phyloP scores from a whole-genome alignment of 2,329 filamentous ascomycete species.

The Penicillium sp. region DNA sequence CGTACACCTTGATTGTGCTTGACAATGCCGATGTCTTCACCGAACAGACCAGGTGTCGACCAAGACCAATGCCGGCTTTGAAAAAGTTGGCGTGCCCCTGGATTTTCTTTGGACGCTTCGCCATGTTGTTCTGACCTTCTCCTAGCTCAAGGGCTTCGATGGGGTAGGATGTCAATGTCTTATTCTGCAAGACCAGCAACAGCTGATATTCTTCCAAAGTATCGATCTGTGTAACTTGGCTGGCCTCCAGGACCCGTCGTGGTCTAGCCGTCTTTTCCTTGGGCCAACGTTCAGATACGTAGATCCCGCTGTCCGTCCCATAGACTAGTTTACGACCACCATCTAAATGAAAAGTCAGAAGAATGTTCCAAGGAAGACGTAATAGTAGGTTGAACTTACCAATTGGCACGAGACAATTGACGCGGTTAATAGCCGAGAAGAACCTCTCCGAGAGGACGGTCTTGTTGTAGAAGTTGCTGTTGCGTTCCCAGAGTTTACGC shows the following conservation, averaged over 20 bases:
- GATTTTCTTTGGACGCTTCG: conserved; percentile 89
- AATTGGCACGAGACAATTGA: conserved; percentile 91
- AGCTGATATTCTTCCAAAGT: conserved; percentile 93
- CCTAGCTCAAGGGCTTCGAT: conserved; percentile 78
- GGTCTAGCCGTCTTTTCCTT: conserved; percentile 71
- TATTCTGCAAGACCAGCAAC: conserved; percentile 84
- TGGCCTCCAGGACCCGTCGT: conserved; percentile 75
- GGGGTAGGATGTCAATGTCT: conserved; percentile 84
- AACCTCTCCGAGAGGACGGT: conserved; percentile 73
- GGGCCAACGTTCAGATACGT: conserved; percentile 81
- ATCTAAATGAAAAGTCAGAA: too few species aligned
- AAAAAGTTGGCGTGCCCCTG: conserved; percentile 98
- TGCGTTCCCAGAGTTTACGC: conserved; percentile 68
- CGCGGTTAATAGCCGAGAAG: conserved; percentile 79
- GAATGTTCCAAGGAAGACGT: too few species aligned
- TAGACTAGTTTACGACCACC: conserved; percentile 91
- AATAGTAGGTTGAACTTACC: conserved; percentile 50
- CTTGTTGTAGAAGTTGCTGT: conserved; percentile 64
- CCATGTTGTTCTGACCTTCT: conserved; percentile 65
- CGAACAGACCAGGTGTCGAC: conserved; percentile 88
- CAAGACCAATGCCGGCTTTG: conserved; percentile 91
- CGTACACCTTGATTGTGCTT: conserved; percentile 97
- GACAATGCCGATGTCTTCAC: conserved; percentile 91
- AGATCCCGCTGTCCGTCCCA: conserved; percentile 91
- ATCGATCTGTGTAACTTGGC: conserved; percentile 88